These are phyloP conservation scores for Globisporangium yorkense DNA, from an alignment of 352 stramenopile genomes.

Conservation along the genomic window DNA sequence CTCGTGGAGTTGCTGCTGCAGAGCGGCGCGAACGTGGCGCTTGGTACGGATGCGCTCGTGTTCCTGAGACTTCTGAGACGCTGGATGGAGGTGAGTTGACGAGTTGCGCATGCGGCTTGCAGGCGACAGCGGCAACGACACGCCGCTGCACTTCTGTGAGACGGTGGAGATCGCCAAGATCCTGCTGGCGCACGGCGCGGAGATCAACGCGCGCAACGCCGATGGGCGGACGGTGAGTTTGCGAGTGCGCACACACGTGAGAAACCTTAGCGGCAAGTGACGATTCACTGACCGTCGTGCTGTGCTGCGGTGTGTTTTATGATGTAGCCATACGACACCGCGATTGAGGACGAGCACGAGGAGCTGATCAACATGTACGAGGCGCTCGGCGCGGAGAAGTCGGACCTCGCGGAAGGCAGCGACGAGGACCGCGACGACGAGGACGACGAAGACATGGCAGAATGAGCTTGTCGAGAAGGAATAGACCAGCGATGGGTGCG, in stretches of 20 bases:
- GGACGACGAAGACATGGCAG: constrained; percentile 18
- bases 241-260: not conserved
- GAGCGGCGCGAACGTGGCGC: constrained; percentile 29
- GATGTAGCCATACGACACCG: constrained; percentile 44
- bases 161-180: constrained; percentile 51
- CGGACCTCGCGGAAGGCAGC: constrained; percentile 22
- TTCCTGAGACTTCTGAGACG: not conserved
- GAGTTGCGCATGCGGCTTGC: not conserved
- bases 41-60: constrained; percentile 23
- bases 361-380: constrained; percentile 46
- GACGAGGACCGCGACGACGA: constrained; percentile 17
- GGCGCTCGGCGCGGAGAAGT: constrained; percentile 44
- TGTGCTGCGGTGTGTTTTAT: constrained; percentile 1
- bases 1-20: constrained; percentile 43
- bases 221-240: constrained; percentile 38
- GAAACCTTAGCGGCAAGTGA: not conserved
- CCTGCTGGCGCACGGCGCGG: constrained; percentile 43
- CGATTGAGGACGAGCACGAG: constrained; percentile 58
- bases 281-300: not conserved
- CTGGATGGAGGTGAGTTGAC: not conserved
- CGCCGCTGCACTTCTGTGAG: constrained; percentile 57
- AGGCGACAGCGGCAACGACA: constrained; percentile 65
- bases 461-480: constrained; percentile 8
- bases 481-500: not conserved
- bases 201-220: constrained; percentile 59